A percentile compares a stretch with the other conserved stretches of the same genome.
These are phyloP conservation scores for Blastocystis sp. DNA, from an alignment of 352 stramenopile genomes.

Conservation along the genomic window DNA sequence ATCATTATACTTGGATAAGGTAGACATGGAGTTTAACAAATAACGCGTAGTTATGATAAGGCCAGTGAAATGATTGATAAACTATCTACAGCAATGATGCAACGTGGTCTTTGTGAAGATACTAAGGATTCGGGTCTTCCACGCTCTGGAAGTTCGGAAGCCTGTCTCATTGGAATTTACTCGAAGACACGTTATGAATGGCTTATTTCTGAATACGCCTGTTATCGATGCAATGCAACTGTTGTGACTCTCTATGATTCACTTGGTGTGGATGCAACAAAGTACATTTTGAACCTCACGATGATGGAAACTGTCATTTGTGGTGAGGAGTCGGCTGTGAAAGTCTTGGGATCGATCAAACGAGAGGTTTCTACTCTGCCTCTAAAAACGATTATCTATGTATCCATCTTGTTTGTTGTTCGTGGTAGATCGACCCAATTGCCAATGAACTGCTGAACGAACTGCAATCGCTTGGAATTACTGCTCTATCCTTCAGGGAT, in stretches of 20 bases:
- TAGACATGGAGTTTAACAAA: not conserved
- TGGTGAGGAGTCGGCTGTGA: conserved; percentile 52
- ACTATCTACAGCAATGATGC: conserved; percentile 54
- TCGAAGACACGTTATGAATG: conserved; percentile 94
- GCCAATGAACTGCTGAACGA: not conserved
- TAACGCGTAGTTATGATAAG: conserved; percentile 40
- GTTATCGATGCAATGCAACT: conserved; percentile 70
- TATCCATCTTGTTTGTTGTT: conserved; percentile 66
- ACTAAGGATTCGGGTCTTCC: not conserved
- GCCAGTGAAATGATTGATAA: conserved; percentile 53
- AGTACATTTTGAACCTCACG: conserved; percentile 75
- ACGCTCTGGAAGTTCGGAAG: conserved; percentile 12
- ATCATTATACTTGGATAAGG: conserved; percentile 42
- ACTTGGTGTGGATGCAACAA: conserved; percentile 71
- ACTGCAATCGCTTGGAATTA: not conserved
- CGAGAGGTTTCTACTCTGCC: conserved; percentile 57
- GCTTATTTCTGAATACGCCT: conserved; percentile 82
- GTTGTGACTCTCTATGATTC: conserved; percentile 81
- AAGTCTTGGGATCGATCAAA: conserved; percentile 40
- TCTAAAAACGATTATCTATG: conserved; percentile 67
- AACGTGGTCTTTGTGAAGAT: not conserved
- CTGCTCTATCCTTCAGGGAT: conserved; percentile 63
- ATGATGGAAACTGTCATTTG: conserved; percentile 69
- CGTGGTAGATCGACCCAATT: not conserved
- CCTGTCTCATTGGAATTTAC: conserved; percentile 81